A percentile compares a stretch with the other conserved stretches of the same genome.
These are phyloP conservation scores for Ophiocytium majus DNA, from an alignment of 352 stramenopile species.

Conservation along the genomic window DNA sequence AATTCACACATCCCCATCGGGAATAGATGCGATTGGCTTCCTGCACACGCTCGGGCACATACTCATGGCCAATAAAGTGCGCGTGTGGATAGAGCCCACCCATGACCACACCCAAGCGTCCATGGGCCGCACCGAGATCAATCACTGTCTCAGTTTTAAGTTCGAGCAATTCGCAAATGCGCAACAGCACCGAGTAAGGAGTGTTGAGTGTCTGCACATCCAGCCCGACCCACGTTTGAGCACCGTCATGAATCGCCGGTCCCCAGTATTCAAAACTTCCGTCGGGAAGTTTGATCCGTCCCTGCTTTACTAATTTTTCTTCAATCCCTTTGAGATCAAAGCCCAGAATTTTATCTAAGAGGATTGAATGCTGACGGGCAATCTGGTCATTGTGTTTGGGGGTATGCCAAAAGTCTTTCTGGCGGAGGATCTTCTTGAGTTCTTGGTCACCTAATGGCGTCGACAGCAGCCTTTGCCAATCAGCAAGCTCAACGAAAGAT, in stretches of 20 bases:
- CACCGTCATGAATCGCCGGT: neutral
- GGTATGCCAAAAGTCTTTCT: constrained; percentile 3
- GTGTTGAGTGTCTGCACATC: neutral
- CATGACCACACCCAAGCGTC: constrained; percentile 5
- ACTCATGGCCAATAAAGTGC: neutral
- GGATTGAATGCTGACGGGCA: neutral
- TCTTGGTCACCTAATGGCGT: too few species aligned
- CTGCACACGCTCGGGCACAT: neutral
- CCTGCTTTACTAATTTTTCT: neutral
- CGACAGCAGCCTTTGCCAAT: too few species aligned
- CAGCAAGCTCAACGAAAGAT: too few species aligned
- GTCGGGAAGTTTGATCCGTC: neutral
- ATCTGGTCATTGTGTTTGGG: neutral
- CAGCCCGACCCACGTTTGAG: neutral
- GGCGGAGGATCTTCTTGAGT: too few species aligned
- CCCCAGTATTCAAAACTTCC: neutral
- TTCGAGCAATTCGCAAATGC: neutral
- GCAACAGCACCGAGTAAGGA: neutral
- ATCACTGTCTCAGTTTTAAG: neutral
- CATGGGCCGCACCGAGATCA: neutral
- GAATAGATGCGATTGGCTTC: neutral
- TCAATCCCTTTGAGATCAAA: neutral
- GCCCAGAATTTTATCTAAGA: constrained; percentile 5
- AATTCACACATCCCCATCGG: neutral
- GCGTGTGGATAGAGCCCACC: neutral